Percentiles rank a stretch among this genome's conserved stretches.
phyloP scores from a whole-genome alignment of 2,329 filamentous ascomycete species.

The Alternaria sp. region DNA sequence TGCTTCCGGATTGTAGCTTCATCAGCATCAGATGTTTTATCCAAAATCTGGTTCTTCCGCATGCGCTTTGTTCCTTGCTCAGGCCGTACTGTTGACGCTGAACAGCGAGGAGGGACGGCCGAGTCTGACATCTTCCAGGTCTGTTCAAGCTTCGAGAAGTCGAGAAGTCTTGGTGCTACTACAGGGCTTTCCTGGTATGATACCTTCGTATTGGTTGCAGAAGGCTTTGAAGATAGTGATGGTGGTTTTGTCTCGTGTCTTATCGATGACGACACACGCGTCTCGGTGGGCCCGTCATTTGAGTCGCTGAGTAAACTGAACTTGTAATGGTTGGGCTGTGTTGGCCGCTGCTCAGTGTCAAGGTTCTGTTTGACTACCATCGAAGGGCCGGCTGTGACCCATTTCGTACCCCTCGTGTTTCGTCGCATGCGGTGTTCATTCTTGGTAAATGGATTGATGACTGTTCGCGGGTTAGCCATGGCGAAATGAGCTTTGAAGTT shows the following conservation, averaged over 20 bases:
- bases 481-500: too few species aligned
- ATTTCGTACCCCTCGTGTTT: constrained; percentile 7
- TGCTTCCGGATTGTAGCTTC: neutral
- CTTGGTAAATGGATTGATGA: constrained; percentile 12
- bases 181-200: neutral
- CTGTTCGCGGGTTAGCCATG: constrained; percentile 5
- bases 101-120: constrained; percentile 1
- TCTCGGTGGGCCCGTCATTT: neutral
- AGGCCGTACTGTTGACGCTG: neutral
- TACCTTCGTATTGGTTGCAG: neutral
- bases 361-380: neutral
- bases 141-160: neutral
- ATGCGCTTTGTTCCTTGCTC: neutral
- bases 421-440: constrained; percentile 6
- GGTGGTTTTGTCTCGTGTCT: neutral
- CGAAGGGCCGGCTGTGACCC: neutral
- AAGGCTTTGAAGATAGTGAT: neutral
- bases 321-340: neutral
- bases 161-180: neutral
- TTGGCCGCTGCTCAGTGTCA: neutral
- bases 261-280: neutral
- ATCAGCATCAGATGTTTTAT: neutral
- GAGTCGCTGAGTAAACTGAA: neutral
- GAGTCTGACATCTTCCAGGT: neutral
- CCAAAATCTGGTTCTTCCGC: neutral